phyloP scores from a whole-genome alignment of 208 protist species.

The Leishmania braziliensis region DNA sequence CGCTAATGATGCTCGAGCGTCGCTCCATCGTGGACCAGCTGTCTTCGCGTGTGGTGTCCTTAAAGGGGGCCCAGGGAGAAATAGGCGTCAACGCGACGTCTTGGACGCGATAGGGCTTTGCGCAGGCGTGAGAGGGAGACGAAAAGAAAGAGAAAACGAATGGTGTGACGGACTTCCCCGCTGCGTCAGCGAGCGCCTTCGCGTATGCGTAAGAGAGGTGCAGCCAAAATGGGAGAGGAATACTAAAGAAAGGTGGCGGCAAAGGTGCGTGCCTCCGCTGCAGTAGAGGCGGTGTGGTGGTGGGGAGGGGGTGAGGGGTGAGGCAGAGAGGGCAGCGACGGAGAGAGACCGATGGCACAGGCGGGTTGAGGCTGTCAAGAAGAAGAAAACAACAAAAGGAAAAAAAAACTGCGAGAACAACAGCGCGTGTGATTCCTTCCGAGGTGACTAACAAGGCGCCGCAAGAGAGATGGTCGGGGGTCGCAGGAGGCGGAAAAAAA shows the following conservation, averaged over 20 bases:
- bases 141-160: too few species aligned
- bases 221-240: background rate
- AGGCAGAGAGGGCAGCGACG: background rate
- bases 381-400: background rate
- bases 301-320: too few species aligned
- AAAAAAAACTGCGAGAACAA: background rate
- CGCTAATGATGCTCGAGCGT: background rate
- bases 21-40: conserved; percentile 14
- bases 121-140: background rate
- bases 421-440: background rate
- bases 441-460: background rate
- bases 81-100: background rate
- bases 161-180: background rate
- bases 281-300: background rate
- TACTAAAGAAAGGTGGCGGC: background rate
- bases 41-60: background rate
- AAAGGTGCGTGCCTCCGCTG: background rate
- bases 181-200: background rate
- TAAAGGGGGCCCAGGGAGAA: background rate
- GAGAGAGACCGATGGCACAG: background rate
- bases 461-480: background rate
- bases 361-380: background rate
- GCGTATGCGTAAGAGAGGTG: background rate
- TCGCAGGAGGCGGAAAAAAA: background rate
- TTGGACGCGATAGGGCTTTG: background rate